A percentile compares a stretch with the other conserved stretches of the same genome.
phyloP scores from a whole-genome alignment of 495 filamentous ascomycete genomes.

The Annulohypoxylon bovei region DNA sequence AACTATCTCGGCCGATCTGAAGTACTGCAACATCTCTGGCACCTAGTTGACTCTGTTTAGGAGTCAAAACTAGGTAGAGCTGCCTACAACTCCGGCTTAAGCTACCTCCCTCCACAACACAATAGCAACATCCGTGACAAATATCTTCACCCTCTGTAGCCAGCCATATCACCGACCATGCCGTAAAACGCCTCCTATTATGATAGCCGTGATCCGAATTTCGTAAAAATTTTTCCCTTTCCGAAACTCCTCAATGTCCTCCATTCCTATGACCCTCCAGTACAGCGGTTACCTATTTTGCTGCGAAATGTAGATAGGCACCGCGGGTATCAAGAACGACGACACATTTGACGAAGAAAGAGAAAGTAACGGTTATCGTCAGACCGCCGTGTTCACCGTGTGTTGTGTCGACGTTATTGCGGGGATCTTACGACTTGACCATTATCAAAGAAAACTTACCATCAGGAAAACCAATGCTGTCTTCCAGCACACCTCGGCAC shows the following conservation, averaged over 20 bases:
- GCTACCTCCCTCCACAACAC: background rate
- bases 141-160: constrained; percentile 1
- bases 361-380: constrained; percentile 7
- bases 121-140: background rate
- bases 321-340: constrained; percentile 39
- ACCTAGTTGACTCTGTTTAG: background rate
- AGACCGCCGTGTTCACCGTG: background rate
- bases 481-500: constrained; percentile 22
- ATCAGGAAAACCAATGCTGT: constrained; percentile 15
- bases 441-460: constrained; percentile 41
- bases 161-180: constrained; percentile 13
- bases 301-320: constrained; percentile 18
- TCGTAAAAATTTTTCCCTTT: constrained; percentile 26
- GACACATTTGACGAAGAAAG: constrained; percentile 13
- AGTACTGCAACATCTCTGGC: background rate
- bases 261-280: constrained; percentile 4
- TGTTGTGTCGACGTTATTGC: background rate
- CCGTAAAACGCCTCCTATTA: constrained; percentile 14
- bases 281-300: constrained; percentile 6
- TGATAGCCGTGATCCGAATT: background rate
- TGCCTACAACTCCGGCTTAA: background rate
- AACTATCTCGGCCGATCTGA: background rate
- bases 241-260: constrained; percentile 25
- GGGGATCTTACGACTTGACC: constrained; percentile 15
- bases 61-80: background rate